phyloP scores from a whole-genome alignment of 2,329 filamentous ascomycete genomes.

The Xylaria sp. region DNA sequence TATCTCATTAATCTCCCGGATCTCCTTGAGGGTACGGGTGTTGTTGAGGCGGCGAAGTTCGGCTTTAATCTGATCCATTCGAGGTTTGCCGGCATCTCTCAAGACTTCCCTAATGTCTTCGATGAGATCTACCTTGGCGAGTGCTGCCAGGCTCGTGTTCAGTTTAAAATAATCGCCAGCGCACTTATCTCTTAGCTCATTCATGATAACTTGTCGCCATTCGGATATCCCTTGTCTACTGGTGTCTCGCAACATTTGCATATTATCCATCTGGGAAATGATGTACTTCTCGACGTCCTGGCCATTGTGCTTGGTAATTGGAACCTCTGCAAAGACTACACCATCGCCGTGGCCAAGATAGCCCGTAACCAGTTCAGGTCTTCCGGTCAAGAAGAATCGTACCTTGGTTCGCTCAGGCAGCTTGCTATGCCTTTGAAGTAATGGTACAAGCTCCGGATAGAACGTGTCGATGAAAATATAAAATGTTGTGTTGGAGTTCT shows the following conservation, averaged over 20 bases:
- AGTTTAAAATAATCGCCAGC: conserved; percentile 48
- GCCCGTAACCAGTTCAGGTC: conserved; percentile 37
- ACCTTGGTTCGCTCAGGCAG: conserved; percentile 37
- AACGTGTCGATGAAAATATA: conserved; percentile 50
- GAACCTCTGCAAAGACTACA: conserved; percentile 39
- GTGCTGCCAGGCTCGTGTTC: conserved; percentile 47
- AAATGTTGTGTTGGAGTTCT: conserved; percentile 47
- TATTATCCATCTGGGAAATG: conserved; percentile 45
- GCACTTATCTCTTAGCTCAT: conserved; percentile 45
- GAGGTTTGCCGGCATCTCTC: conserved; percentile 46
- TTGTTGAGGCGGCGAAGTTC: conserved; percentile 50
- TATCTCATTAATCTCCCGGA: conserved; percentile 53
- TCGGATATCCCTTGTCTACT: conserved; percentile 43
- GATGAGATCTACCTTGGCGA: conserved; percentile 49
- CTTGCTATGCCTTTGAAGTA: conserved; percentile 43
- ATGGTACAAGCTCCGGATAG: conserved; percentile 39
- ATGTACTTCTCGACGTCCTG: conserved; percentile 49
- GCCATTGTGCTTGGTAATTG: conserved; percentile 43
- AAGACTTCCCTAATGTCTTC: conserved; percentile 50
- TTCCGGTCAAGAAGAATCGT: conserved; percentile 46
- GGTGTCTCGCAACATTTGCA: conserved; percentile 47
- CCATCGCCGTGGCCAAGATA: conserved; percentile 31
- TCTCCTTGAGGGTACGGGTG: conserved; percentile 49
- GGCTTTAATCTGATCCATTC: conserved; percentile 48
- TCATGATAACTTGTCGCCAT: conserved; percentile 49